Percentiles rank a stretch among this genome's conserved stretches.
These are phyloP conservation scores for Zygosaccharomyces bisporus DNA, from an alignment of 805 yeast genomes.

Conservation along the genomic window DNA sequence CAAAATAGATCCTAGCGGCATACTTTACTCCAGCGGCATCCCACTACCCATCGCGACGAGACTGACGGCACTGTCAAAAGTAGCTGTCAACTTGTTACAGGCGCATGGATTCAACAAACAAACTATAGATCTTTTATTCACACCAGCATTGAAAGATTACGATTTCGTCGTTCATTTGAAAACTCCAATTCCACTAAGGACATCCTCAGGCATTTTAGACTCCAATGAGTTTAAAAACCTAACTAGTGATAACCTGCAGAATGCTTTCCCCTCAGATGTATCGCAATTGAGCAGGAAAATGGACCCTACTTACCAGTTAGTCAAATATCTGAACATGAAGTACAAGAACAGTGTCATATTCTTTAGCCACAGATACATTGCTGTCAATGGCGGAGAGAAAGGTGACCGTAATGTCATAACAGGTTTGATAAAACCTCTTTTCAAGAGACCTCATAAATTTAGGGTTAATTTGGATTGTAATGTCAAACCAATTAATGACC, in stretches of 20 bases:
- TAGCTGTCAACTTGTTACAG: slow-evolving; percentile 55
- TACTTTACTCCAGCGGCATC: slow-evolving; percentile 65
- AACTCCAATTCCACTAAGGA: slow-evolving; percentile 40
- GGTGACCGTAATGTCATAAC: slow-evolving; percentile 62
- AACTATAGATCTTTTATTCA: slow-evolving; percentile 57
- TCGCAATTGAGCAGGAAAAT: slow-evolving; percentile 43
- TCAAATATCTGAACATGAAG: slow-evolving; percentile 55
- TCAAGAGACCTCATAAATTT: slow-evolving; percentile 59
- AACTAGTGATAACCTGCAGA: slow-evolving; percentile 27
- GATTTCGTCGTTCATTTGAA: slow-evolving; percentile 70
- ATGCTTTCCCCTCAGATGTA: slow-evolving; percentile 36
- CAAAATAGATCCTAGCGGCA: slow-evolving; percentile 81
- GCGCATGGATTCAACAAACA: slow-evolving; percentile 42
- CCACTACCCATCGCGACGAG: slow-evolving; percentile 80
- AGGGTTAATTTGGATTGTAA: slow-evolving; percentile 76
- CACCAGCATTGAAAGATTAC: slow-evolving; percentile 80
- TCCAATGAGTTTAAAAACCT: slow-evolving; percentile 59
- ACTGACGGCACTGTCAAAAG: slow-evolving; percentile 80
- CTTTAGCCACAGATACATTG: slow-evolving; percentile 54
- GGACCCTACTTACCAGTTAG: slow-evolving; percentile 61
- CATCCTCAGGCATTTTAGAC: slow-evolving; percentile 55
- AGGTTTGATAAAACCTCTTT: slow-evolving; percentile 75
- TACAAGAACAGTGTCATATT: slow-evolving; percentile 68
- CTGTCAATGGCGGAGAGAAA: slow-evolving; percentile 50
- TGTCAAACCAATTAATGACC: slow-evolving; percentile 55